Conservation (phyloP, 2,329 filamentous ascomycete genomes). For the Nigrospora oryzae region DNA sequence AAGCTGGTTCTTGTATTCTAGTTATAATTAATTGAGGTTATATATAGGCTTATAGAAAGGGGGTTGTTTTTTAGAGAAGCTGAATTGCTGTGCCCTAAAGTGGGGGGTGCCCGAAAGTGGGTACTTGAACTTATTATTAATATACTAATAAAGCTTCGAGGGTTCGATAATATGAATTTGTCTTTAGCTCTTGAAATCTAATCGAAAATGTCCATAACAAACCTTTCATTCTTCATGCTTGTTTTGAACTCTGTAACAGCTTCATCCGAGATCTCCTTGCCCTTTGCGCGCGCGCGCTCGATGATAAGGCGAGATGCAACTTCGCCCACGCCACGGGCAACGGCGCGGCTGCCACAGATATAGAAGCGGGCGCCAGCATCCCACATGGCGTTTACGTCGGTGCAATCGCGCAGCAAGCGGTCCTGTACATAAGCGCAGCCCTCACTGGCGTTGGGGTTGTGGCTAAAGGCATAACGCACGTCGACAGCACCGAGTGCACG, state of each 20-base stretch:
- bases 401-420: conserved; percentile 10
- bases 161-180: too few relatives aligned
- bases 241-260: conserved; percentile 9
- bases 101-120: too few relatives aligned
- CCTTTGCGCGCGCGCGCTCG: conserved; percentile 3
- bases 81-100: too few relatives aligned
- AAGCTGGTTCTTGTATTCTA: too few relatives aligned
- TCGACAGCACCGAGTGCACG: conserved; percentile 39
- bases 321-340: conserved; percentile 24
- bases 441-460: conserved; percentile 23
- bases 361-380: conserved; percentile 34
- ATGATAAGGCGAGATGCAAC: conserved; percentile 21
- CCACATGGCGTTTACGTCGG: conserved; percentile 9
- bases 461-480: conserved; percentile 40
- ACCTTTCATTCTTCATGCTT: conserved; percentile 18
- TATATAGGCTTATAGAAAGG: too few relatives aligned
- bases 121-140: too few relatives aligned
- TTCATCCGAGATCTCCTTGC: conserved; percentile 8
- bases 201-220: conserved; percentile 26
- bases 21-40: too few relatives aligned
- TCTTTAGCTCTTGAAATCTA: too few relatives aligned
- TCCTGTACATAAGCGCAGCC: conserved; percentile 14
- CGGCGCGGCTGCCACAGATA: conserved; percentile 41
- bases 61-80: too few relatives aligned
- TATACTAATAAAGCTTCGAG: too few relatives aligned